Conservation (phyloP, 805 yeast genomes). For the Vanderwaltozyma yarrowii region DNA sequence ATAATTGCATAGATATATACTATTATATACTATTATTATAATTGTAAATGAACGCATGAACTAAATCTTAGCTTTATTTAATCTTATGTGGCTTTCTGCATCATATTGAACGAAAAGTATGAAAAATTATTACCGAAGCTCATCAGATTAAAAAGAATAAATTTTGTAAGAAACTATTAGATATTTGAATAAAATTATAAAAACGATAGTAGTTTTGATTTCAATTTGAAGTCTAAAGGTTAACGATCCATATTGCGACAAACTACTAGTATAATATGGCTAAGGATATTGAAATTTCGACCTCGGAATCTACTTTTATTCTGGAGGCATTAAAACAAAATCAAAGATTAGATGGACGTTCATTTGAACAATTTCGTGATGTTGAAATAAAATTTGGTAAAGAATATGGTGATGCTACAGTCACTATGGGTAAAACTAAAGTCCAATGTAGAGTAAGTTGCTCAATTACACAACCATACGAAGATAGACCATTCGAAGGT, state of each 20-base stretch:
- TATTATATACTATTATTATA: too few relatives aligned
- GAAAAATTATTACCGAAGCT: not conserved
- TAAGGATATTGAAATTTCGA: conserved; percentile 49
- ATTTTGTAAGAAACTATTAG: too few relatives aligned
- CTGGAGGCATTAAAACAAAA: conserved; percentile 53
- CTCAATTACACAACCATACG: conserved; percentile 67
- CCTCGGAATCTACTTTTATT: conserved; percentile 53
- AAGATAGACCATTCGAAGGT: conserved; percentile 92
- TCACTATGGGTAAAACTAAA: conserved; percentile 62
- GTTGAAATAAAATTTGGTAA: conserved; percentile 55
- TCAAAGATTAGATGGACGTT: conserved; percentile 59
- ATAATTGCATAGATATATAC: not conserved
- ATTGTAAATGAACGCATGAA: too few relatives aligned
- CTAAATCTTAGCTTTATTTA: too few relatives aligned
- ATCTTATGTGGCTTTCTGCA: too few relatives aligned
- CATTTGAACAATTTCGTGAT: conserved; percentile 52
- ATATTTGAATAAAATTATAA: too few relatives aligned
- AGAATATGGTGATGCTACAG: conserved; percentile 74
- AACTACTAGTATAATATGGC: conserved; percentile 36
- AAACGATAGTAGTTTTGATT: too few relatives aligned
- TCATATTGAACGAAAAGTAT: not conserved
- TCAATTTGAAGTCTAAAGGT: too few relatives aligned
- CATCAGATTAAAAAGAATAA: not conserved
- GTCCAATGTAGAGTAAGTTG: conserved; percentile 49
- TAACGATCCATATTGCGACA: too few relatives aligned